These are phyloP conservation scores for Backusella circina DNA, from an alignment of 192 early-diverging fungal genomes.

Conservation along the genomic window DNA sequence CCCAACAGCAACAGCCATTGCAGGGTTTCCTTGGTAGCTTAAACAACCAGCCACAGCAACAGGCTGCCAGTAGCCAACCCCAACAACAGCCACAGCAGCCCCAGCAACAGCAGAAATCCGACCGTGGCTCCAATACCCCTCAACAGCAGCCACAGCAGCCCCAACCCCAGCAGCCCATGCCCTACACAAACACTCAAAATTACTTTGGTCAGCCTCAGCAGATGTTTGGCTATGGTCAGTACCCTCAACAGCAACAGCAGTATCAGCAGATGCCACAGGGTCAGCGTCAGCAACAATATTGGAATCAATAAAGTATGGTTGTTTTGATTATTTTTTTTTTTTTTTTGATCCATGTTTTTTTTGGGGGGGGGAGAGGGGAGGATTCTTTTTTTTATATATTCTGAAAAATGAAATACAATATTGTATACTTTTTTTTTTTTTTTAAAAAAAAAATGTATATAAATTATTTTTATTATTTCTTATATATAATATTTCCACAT, in stretches of 20 bases:
- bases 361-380: not conserved
- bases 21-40: conserved; percentile 7
- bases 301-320: conserved; percentile 27
- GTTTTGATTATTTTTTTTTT: not conserved
- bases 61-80: conserved; percentile 9
- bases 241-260: conserved; percentile 17
- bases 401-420: too few species aligned
- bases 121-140: conserved; percentile 6
- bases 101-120: conserved; percentile 28
- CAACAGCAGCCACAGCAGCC: conserved; percentile 9
- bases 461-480: not conserved
- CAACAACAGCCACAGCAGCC: conserved; percentile 29
- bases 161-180: not conserved
- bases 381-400: not conserved
- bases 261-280: not conserved
- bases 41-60: conserved; percentile 37
- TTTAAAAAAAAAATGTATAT: too few species aligned
- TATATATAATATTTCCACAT: not conserved
- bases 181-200: not conserved
- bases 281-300: conserved; percentile 12
- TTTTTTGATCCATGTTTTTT: not conserved
- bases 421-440: not conserved
- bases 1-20: conserved; percentile 25
- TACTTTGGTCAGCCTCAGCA: not conserved
- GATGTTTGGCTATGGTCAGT: not conserved